These are phyloP conservation scores for Seiridium cupressi DNA, from an alignment of 2,329 filamentous ascomycete genomes.

Conservation along the genomic window DNA sequence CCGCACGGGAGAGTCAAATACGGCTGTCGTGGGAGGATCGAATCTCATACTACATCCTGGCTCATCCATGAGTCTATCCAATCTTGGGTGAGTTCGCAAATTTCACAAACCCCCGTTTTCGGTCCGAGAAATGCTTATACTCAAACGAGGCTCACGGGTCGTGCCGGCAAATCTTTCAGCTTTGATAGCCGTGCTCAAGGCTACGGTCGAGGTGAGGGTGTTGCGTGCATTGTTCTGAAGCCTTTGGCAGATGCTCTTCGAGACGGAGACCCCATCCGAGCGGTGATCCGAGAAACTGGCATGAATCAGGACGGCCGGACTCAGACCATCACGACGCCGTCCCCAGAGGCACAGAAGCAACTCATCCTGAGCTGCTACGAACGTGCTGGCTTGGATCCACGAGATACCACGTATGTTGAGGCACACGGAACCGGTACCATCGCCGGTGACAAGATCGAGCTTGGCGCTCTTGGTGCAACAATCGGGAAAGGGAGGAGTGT, in stretches of 20 bases:
- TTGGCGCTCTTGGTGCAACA: background rate
- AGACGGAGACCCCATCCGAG: conserved; percentile 34
- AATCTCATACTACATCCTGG: conserved; percentile 2
- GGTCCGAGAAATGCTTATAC: too few species aligned
- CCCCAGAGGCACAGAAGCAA: background rate
- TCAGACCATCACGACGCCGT: conserved; percentile 7
- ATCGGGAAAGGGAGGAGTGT: background rate
- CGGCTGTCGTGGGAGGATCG: conserved; percentile 2
- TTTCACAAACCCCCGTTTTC: background rate
- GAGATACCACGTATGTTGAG: conserved; percentile 9
- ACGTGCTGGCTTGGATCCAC: conserved; percentile 4
- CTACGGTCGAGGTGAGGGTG: conserved; percentile 46
- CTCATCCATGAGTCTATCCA: conserved; percentile 1
- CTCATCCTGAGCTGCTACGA: conserved; percentile 7
- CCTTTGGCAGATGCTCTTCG: conserved; percentile 36
- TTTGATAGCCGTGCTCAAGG: conserved; percentile 41
- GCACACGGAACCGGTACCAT: conserved; percentile 10
- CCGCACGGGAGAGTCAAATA: conserved; percentile 3
- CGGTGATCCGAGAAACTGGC: conserved; percentile 8
- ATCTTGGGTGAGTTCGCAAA: background rate
- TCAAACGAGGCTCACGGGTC: background rate
- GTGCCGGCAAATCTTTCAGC: conserved; percentile 14
- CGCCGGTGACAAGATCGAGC: conserved; percentile 5
- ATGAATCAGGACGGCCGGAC: conserved; percentile 12
- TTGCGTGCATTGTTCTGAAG: conserved; percentile 40